A percentile compares a stretch with the other conserved stretches of the same genome.
These are phyloP conservation scores for Gonium pectorale DNA, from an alignment of 139 green algal genomes.

Conservation along the genomic window DNA sequence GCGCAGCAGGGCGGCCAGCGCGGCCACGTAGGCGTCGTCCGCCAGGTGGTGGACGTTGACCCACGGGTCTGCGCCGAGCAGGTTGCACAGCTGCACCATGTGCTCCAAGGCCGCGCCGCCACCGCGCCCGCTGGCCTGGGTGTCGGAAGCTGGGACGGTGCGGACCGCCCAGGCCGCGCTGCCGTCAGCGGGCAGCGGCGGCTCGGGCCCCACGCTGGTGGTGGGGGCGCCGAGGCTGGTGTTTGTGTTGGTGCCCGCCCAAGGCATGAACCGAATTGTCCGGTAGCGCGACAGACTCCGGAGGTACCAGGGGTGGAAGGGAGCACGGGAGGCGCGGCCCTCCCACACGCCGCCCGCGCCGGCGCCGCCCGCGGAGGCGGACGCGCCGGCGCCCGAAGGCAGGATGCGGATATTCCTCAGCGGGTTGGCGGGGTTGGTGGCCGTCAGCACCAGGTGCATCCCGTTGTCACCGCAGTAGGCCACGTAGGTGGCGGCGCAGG, in stretches of 20 bases:
- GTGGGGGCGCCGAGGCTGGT: neutral
- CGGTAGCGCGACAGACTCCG: conserved; percentile 17
- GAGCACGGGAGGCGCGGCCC: neutral
- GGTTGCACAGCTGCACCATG: conserved; percentile 49
- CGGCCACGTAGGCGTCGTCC: conserved; percentile 43
- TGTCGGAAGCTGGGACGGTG: conserved; percentile 13
- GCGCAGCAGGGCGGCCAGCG: conserved; percentile 41
- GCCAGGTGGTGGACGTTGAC: conserved; percentile 55
- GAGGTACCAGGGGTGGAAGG: conserved; percentile 55
- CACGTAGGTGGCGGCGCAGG: conserved; percentile 23
- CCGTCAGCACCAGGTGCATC: conserved; percentile 11
- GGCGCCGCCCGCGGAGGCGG: conserved; percentile 9
- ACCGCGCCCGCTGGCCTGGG: neutral
- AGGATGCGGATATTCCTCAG: conserved; percentile 44
- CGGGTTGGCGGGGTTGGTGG: conserved; percentile 48
- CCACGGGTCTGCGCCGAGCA: conserved; percentile 51
- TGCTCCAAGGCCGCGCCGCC: conserved; percentile 47
- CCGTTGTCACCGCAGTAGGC: conserved; percentile 42
- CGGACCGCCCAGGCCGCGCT: conserved; percentile 25
- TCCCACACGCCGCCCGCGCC: conserved; percentile 44
- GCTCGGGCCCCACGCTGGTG: too few relatives aligned
- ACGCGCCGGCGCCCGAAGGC: neutral
- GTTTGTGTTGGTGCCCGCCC: conserved; percentile 36
- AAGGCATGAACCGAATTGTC: conserved; percentile 48
- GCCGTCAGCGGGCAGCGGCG: neutral